phyloP scores from a whole-genome alignment of 352 stramenopile genomes.

The Globisporangium ultimum region DNA sequence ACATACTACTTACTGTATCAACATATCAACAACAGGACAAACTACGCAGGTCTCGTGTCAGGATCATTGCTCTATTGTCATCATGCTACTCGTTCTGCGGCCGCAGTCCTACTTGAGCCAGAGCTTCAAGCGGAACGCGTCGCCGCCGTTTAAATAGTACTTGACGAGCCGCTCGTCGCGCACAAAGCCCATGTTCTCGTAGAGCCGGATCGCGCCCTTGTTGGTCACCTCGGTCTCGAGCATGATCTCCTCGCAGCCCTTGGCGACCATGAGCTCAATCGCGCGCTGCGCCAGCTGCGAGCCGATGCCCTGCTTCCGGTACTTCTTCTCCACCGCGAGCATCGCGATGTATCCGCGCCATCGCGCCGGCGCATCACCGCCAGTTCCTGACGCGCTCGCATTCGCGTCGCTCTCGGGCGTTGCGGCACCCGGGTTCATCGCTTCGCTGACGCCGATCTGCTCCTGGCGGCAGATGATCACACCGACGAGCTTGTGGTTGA shows the following conservation, averaged over 20 bases:
- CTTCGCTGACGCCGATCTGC: conserved; percentile 60
- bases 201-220: conserved; percentile 87
- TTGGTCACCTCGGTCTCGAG: conserved; percentile 95
- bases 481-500: conserved; percentile 86
- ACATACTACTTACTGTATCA: too few species aligned
- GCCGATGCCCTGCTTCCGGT: conserved; percentile 88
- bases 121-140: conserved; percentile 93
- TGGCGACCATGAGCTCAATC: conserved; percentile 86
- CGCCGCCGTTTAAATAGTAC: conserved; percentile 95
- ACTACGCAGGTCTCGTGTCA: too few species aligned
- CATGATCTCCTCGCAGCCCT: conserved; percentile 86
- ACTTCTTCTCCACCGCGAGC: conserved; percentile 91
- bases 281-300: conserved; percentile 84
- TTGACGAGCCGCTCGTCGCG: conserved; percentile 91
- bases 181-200: conserved; percentile 93
- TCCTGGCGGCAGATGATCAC: conserved; percentile 93
- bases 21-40: too few species aligned
- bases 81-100: too few species aligned
- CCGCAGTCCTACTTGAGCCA: conserved; percentile 49
- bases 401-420: background rate
- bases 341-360: conserved; percentile 94
- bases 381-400: conserved; percentile 2
- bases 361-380: conserved; percentile 11
- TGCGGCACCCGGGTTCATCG: conserved; percentile 16
- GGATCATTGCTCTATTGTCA: too few species aligned